A percentile compares a stretch with the other conserved stretches of the same genome.
phyloP scores from a whole-genome alignment of 176 grass and related monocot species.

The Olyra latifolia region DNA sequence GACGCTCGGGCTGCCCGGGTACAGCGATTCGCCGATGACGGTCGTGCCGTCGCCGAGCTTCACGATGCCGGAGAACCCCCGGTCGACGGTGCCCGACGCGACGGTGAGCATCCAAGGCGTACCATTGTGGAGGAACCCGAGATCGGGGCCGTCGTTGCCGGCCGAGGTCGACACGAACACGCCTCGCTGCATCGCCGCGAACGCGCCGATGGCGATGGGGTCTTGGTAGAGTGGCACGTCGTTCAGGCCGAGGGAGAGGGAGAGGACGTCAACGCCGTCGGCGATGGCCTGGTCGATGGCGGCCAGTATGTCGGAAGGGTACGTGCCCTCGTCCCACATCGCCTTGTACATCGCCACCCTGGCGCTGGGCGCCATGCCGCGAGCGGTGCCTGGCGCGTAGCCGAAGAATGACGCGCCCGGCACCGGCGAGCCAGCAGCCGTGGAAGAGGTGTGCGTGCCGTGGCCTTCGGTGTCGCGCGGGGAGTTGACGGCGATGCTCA shows the following conservation, averaged over 20 bases:
- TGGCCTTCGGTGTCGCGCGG: conserved; percentile 68
- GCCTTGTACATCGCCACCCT: conserved; percentile 82
- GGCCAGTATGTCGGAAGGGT: conserved; percentile 64
- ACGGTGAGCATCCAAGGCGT: conserved; percentile 73
- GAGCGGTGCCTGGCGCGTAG: conserved; percentile 52
- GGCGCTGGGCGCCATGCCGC: conserved; percentile 70
- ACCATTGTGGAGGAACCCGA: conserved; percentile 64
- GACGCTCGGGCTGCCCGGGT: conserved; percentile 35
- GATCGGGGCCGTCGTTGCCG: conserved; percentile 65
- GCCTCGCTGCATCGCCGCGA: conserved; percentile 65
- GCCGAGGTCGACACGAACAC: conserved; percentile 75
- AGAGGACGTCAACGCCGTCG: conserved; percentile 79
- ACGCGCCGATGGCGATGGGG: conserved; percentile 71
- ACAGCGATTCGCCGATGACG: conserved; percentile 51
- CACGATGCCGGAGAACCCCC: conserved; percentile 47
- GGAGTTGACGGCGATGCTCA: conserved; percentile 51
- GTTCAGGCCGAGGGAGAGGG: conserved; percentile 55
- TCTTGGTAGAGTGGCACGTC: conserved; percentile 26
- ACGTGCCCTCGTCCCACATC: conserved; percentile 46
- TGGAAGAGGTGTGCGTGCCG: conserved; percentile 91
- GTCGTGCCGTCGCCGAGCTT: conserved; percentile 47
- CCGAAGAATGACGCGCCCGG: conserved; percentile 53
- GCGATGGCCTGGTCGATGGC: conserved; percentile 78
- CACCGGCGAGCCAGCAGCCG: conserved; percentile 47
- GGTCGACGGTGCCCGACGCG: conserved; percentile 45